Percentiles rank a stretch among this genome's conserved stretches.
These are phyloP conservation scores for Monilinia fructigena DNA, from an alignment of 2,329 filamentous ascomycete genomes.

Conservation along the genomic window DNA sequence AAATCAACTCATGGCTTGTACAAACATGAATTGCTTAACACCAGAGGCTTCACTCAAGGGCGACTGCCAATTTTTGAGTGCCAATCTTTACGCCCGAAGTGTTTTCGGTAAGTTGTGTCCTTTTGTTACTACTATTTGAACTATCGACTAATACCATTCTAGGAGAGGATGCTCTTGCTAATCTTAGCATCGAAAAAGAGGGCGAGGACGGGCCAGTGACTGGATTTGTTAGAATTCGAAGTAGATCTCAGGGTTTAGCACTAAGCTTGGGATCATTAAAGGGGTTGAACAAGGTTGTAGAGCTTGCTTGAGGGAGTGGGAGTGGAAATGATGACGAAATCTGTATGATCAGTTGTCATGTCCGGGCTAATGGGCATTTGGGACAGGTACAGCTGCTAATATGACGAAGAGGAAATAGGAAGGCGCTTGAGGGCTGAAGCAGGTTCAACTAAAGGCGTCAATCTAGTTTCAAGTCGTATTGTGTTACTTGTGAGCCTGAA, in stretches of 20 bases:
- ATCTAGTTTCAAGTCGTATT: conserved; percentile 24
- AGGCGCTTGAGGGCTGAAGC: conserved; percentile 24
- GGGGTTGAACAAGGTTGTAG: conserved; percentile 78
- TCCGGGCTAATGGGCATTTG: conserved; percentile 21
- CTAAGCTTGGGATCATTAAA: conserved; percentile 92
- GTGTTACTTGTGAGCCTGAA: conserved; percentile 16
- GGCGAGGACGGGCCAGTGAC: conserved; percentile 93
- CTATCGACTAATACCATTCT: conserved; percentile 32
- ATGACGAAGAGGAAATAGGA: conserved; percentile 21
- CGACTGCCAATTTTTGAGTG: conserved; percentile 96
- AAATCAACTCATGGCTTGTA: conserved; percentile 91
- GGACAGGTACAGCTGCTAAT: conserved; percentile 28
- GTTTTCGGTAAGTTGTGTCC: conserved; percentile 80
- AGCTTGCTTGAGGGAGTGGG: conserved; percentile 34
- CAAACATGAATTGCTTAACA: conserved; percentile 97
- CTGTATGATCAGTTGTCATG: conserved; percentile 17
- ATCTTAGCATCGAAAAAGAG: conserved; percentile 96
- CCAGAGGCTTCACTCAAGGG: conserved; percentile 95
- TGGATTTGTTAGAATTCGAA: conserved; percentile 96
- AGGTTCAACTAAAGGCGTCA: conserved; percentile 27
- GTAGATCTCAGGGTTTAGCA: conserved; percentile 91
- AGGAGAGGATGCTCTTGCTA: conserved; percentile 98
- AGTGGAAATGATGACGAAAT: conserved; percentile 20
- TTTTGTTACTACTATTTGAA: background rate
- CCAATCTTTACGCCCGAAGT: conserved; percentile 92